Conservation (phyloP, 768 basidiomycete species). For the Tubosaeta sp. region DNA sequence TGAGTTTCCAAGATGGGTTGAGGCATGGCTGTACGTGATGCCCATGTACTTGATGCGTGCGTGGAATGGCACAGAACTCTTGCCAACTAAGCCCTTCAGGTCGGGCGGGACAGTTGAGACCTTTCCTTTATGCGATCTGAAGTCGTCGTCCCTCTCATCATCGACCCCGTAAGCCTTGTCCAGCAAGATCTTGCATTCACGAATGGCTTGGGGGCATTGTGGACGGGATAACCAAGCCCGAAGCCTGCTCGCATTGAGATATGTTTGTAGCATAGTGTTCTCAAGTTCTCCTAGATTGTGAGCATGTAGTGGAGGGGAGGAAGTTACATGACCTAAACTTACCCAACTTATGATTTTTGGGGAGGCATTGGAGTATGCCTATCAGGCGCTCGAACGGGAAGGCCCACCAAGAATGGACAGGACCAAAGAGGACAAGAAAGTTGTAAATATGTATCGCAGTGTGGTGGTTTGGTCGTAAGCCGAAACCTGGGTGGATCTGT, state of each 20-base stretch:
- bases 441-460: neutral
- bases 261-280: neutral
- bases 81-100: neutral
- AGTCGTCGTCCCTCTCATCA: no score
- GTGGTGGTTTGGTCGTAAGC: neutral
- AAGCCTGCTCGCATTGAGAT: neutral
- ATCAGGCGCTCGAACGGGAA: neutral
- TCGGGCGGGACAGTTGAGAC: neutral
- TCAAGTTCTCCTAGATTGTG: neutral
- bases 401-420: neutral
- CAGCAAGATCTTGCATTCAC: neutral
- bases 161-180: neutral
- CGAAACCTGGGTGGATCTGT: neutral
- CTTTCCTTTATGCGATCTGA: no score
- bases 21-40: neutral
- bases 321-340: no score
- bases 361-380: neutral
- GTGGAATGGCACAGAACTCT: neutral
- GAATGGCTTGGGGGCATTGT: neutral
- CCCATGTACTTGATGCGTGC: neutral
- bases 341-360: neutral
- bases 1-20: constrained; percentile 10
- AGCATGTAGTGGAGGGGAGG: no score
- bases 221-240: neutral
- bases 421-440: neutral